phyloP scores from a whole-genome alignment of 1,139 yeast species.

The Geotrichum macrosporum region DNA sequence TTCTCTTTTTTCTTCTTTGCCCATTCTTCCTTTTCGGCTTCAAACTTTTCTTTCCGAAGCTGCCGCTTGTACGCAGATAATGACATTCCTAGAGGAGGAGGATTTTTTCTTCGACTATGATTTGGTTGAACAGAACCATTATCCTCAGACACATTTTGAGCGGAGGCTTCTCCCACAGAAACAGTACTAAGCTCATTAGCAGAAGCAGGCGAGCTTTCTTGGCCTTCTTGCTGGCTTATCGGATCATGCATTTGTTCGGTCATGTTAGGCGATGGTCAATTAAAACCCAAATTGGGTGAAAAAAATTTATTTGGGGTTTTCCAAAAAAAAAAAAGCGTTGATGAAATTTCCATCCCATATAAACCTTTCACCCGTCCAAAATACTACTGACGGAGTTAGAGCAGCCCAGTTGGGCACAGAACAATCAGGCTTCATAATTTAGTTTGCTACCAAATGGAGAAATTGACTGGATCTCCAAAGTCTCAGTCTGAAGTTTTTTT shows the following conservation, averaged over 20 bases:
- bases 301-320: too few species aligned
- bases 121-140: conserved; percentile 3
- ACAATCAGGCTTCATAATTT: too few species aligned
- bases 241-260: background rate
- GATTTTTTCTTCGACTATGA: conserved; percentile 20
- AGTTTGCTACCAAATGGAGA: too few species aligned
- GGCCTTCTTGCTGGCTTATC: background rate
- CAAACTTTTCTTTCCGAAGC: conserved; percentile 57
- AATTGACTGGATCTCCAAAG: too few species aligned
- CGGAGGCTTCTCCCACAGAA: background rate
- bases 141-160: too few species aligned
- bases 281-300: too few species aligned
- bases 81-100: conserved; percentile 56
- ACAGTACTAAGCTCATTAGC: background rate
- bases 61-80: conserved; percentile 76
- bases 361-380: too few species aligned
- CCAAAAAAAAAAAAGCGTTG: too few species aligned
- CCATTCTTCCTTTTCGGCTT: conserved; percentile 55
- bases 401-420: too few species aligned
- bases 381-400: too few species aligned
- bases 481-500: too few species aligned
- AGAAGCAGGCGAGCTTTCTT: background rate
- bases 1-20: conserved; percentile 53
- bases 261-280: background rate
- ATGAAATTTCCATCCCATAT: too few species aligned